A percentile compares a stretch with the other conserved stretches of the same genome.
Evolutionary conservation across 1,284 basidiomycete genomes (phyloP).

Genomic region (Trichosporon ovoides): DNA sequence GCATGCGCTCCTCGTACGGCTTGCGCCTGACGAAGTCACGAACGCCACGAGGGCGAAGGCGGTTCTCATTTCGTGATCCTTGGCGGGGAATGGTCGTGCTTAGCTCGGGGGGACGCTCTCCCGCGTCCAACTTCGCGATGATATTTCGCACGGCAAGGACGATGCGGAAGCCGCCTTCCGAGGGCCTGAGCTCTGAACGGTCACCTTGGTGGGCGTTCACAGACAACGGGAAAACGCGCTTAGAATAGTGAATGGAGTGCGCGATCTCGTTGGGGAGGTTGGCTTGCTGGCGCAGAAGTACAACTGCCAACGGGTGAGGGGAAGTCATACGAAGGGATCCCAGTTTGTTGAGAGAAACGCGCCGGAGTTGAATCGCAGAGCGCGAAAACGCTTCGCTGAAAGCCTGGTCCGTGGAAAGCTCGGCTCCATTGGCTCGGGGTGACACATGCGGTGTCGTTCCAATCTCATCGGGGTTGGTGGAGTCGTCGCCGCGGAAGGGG

Average conservation of each 20-base stretch:
- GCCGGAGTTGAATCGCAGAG: constrained; percentile 30
- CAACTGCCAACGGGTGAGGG: constrained; percentile 38
- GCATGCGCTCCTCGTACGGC: constrained; percentile 42
- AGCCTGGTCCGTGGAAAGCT: constrained; percentile 3
- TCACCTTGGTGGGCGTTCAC: constrained; percentile 26
- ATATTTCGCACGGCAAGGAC: constrained; percentile 29
- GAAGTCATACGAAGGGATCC: constrained; percentile 36
- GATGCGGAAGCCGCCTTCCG: constrained; percentile 32
- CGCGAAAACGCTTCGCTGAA: constrained; percentile 7
- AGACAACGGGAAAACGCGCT: constrained; percentile 38
- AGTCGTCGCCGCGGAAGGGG: constrained; percentile 11
- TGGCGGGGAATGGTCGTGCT: constrained; percentile 8
- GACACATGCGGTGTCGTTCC: constrained; percentile 13
- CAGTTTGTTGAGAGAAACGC: constrained; percentile 35
- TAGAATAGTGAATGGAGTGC: constrained; percentile 33
- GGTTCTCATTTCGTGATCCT: constrained; percentile 5
- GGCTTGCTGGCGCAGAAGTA: constrained; percentile 31
- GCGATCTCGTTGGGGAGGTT: constrained; percentile 43
- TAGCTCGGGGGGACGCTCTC: constrained; percentile 24
- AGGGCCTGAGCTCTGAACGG: constrained; percentile 24
- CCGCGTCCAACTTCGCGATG: constrained; percentile 30
- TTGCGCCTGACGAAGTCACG: constrained; percentile 37
- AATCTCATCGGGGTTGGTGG: neutral
- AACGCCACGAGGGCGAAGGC: constrained; percentile 31
- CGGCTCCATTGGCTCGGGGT: constrained; percentile 10